These are phyloP conservation scores for Aureobasidium sp. DNA, from an alignment of 2,329 filamentous ascomycete species.

Conservation along the genomic window DNA sequence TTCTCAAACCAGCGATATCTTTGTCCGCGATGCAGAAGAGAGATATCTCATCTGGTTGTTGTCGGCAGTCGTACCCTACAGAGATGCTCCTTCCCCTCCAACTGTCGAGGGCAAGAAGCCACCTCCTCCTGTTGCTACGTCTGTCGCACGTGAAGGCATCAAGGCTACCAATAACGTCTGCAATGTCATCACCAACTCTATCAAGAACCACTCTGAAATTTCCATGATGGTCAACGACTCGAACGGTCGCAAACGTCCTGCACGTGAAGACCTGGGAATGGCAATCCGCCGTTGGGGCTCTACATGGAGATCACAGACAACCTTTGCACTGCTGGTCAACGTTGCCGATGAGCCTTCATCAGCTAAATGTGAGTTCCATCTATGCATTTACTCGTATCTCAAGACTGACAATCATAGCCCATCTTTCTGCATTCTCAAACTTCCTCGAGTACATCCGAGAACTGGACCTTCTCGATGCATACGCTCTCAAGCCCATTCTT, in stretches of 20 bases:
- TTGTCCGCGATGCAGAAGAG: slow-evolving; percentile 58
- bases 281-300: slow-evolving; percentile 63
- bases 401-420: slow-evolving; percentile 26
- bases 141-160: slow-evolving; percentile 67
- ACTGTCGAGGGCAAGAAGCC: slow-evolving; percentile 40
- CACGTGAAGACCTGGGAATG: slow-evolving; percentile 63
- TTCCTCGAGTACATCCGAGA: slow-evolving; percentile 47
- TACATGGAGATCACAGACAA: slow-evolving; percentile 63
- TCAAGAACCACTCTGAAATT: slow-evolving; percentile 58
- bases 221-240: slow-evolving; percentile 47
- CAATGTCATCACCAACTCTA: slow-evolving; percentile 57
- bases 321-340: slow-evolving; percentile 61
- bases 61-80: slow-evolving; percentile 67
- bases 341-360: slow-evolving; percentile 35
- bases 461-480: slow-evolving; percentile 43
- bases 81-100: slow-evolving; percentile 38
- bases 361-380: slow-evolving; percentile 34
- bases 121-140: slow-evolving; percentile 50
- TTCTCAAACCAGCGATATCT: slow-evolving; percentile 20
- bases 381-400: background rate
- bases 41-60: slow-evolving; percentile 70
- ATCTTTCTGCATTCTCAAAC: slow-evolving; percentile 43
- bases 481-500: slow-evolving; percentile 44
- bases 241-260: slow-evolving; percentile 40
- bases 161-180: slow-evolving; percentile 69